phyloP scores from a whole-genome alignment of 805 yeast species.

The Tetrapisispora taiwanensis region DNA sequence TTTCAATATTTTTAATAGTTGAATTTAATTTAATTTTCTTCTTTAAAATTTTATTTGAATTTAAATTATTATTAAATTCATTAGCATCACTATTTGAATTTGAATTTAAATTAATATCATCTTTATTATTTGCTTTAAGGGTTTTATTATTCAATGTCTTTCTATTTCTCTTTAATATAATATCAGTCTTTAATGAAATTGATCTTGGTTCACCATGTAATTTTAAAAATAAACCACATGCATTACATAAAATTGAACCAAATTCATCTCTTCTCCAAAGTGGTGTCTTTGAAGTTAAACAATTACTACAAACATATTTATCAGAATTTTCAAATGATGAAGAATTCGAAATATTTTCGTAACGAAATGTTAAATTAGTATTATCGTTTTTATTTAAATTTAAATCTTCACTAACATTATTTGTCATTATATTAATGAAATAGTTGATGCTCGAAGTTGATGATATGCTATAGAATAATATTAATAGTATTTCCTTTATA shows the following conservation, averaged over 20 bases:
- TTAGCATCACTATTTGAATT: not conserved
- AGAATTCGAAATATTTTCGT: not conserved
- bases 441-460: too few species aligned
- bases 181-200: conserved; percentile 81
- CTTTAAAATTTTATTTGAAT: not conserved
- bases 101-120: not conserved
- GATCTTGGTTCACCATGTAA: conserved; percentile 91
- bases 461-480: too few species aligned
- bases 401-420: not conserved
- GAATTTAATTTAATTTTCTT: too few species aligned
- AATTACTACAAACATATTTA: conserved; percentile 70
- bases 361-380: not conserved
- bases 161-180: conserved; percentile 83
- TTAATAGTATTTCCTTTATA: too few species aligned
- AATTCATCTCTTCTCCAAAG: conserved; percentile 91
- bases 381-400: not conserved
- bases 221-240: conserved; percentile 83
- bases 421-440: too few species aligned
- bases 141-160: conserved; percentile 30
- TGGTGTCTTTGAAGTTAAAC: conserved; percentile 89
- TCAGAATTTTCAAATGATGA: not conserved
- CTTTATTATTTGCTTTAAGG: not conserved
- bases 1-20: not conserved
- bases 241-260: conserved; percentile 85
- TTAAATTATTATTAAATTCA: too few species aligned